Evolutionary conservation across 441 rosid species (phyloP).

Genomic region (Bruguiera hainesii): DNA sequence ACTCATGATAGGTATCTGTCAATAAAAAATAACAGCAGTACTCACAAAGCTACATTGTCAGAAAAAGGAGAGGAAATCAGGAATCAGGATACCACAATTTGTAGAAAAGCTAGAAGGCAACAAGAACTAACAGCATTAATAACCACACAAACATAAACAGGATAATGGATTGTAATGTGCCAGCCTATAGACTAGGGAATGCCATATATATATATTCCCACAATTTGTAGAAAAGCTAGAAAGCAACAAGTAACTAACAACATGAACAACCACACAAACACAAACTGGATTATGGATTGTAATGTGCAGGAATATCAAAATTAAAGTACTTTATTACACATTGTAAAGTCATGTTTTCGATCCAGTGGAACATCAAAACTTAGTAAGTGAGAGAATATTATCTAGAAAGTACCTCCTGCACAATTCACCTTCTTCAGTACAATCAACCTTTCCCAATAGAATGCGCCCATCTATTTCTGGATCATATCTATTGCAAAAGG

Average conservation of each 20-base stretch:
- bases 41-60: neutral
- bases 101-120: constrained; percentile 2
- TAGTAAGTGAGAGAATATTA: constrained; percentile 13
- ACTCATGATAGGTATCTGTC: constrained; percentile 15
- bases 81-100: neutral
- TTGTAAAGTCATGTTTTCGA: neutral
- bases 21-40: neutral
- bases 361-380: constrained; percentile 13
- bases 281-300: neutral
- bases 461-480: constrained; percentile 92
- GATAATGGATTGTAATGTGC: no score
- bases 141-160: no score
- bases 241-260: no score
- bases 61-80: neutral
- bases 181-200: no score
- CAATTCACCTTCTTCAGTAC: constrained; percentile 62
- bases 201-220: no score
- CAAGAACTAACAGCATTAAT: no score
- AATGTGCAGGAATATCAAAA: no score
- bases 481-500: constrained; percentile 63
- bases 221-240: no score
- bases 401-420: constrained; percentile 66
- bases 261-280: neutral
- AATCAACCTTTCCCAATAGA: constrained; percentile 87
- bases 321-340: no score